Evolutionary conservation across 2,329 filamentous ascomycete species (phyloP), one percentile per base, ranked within the genome.

Genomic region (Penicillium psychrosexuale): DNA sequence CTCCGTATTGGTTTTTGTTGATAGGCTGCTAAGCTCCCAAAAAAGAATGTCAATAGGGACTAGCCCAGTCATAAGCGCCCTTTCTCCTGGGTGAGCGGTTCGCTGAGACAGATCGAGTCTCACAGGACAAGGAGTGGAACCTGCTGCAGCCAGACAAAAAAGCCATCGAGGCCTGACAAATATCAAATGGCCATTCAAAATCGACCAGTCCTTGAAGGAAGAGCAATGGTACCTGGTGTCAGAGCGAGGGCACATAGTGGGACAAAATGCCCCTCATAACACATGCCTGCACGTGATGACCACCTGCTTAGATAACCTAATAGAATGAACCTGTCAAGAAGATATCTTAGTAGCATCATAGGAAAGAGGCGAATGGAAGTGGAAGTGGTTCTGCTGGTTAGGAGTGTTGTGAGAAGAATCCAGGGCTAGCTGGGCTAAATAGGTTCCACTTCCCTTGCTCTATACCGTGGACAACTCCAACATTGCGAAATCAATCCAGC

Each of bases 1-100:
- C 53, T 36, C 39, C 58, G 44, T 51, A 51, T 57, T 60, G 51
- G 28, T 56, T 44, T 31, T 39, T 48, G 45, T 47, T 48, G 38
- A 64, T 63, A 61, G 64, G 60, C 55, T 61, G 54, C 57, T 42
- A 57, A 53, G 44, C 54, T 61, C 66, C 61, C 63, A 69, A 68
- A 51, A 61, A 59, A 58, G 22, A 6, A 63, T 62, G 55, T 55
- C 50, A 56, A 57, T 63, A 47, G 56, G 53, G 58, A 49, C 64
- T 66, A 65, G 66, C 61, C 65, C 65, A 64, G 59, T 58, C 56
- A 59, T 72, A 71, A 71, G 70, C 70, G 69, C 69, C 69, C 59
- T 63, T 56, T 61, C 53, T 62, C 15, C 47, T 56, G 61, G 60
- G 61, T 63, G 60, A 72, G 69, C 66, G 67, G 64, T 63, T 71